phyloP scores from a whole-genome alignment of 2,329 filamentous ascomycete species.

The Mycogone perniciosa region DNA sequence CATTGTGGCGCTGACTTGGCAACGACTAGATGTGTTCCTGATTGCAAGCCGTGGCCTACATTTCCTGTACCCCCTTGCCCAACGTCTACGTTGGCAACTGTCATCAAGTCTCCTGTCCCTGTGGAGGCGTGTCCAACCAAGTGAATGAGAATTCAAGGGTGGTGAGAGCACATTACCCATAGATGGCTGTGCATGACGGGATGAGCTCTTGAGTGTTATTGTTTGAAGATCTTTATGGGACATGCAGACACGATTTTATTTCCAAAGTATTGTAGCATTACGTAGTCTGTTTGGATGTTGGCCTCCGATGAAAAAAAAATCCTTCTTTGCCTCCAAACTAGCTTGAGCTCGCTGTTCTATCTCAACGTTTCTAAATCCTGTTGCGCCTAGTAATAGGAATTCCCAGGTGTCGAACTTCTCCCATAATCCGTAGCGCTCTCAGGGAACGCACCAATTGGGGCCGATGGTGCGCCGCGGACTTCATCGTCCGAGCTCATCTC shows the following conservation, averaged over 20 bases:
- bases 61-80: slow-evolving; percentile 16
- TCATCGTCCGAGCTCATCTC: slow-evolving; percentile 36
- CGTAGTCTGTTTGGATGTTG: background rate
- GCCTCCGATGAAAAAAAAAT: background rate
- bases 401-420: slow-evolving; percentile 24
- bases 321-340: background rate
- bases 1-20: background rate
- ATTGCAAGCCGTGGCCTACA: slow-evolving; percentile 17
- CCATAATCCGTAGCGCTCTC: slow-evolving; percentile 37
- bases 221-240: too few relatives aligned
- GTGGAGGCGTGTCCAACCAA: background rate
- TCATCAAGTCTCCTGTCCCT: background rate
- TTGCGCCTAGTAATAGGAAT: slow-evolving; percentile 31
- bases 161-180: too few relatives aligned
- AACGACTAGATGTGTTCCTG: slow-evolving; percentile 18
- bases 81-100: background rate
- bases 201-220: too few relatives aligned
- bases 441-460: slow-evolving; percentile 45
- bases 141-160: background rate
- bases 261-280: too few relatives aligned
- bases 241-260: too few relatives aligned
- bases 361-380: background rate
- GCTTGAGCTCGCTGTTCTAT: background rate
- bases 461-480: slow-evolving; percentile 21
- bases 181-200: too few relatives aligned